phyloP scores from a whole-genome alignment of 768 basidiomycete genomes.

The Lentinula guzmanii region DNA sequence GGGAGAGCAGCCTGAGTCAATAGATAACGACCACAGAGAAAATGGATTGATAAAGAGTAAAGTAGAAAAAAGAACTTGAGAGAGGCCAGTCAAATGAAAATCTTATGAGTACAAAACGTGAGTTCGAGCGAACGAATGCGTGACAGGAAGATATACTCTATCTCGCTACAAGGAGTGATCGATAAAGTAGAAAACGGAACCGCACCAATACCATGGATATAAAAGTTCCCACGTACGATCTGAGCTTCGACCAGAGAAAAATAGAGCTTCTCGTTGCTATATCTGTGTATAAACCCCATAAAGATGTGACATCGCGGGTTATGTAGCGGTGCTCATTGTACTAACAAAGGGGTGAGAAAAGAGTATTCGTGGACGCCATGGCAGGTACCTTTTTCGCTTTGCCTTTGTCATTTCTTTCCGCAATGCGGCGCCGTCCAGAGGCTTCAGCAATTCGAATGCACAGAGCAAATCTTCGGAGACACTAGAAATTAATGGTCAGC shows the following conservation, averaged over 20 bases:
- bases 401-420: constrained; percentile 99
- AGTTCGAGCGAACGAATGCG: constrained; percentile 12
- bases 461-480: constrained; percentile 97
- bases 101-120: constrained; percentile 14
- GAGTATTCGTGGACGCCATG: background rate
- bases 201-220: background rate
- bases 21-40: constrained; percentile 11
- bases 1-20: constrained; percentile 4
- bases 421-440: constrained; percentile 87
- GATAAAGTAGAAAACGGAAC: background rate
- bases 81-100: background rate
- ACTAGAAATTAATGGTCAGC: constrained; percentile 29
- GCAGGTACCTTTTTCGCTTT: constrained; percentile 81
- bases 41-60: constrained; percentile 7
- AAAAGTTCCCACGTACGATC: background rate
- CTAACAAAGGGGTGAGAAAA: background rate
- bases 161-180: constrained; percentile 15
- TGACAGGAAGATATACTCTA: constrained; percentile 17
- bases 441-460: constrained; percentile 96
- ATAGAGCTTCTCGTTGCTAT: constrained; percentile 14
- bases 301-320: constrained; percentile 6
- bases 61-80: constrained; percentile 6
- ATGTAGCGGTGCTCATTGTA: constrained; percentile 26
- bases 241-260: constrained; percentile 1
- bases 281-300: constrained; percentile 16